These are phyloP conservation scores for Arachis monticola DNA, from an alignment of 331 rosid genomes.

Conservation along the genomic window DNA sequence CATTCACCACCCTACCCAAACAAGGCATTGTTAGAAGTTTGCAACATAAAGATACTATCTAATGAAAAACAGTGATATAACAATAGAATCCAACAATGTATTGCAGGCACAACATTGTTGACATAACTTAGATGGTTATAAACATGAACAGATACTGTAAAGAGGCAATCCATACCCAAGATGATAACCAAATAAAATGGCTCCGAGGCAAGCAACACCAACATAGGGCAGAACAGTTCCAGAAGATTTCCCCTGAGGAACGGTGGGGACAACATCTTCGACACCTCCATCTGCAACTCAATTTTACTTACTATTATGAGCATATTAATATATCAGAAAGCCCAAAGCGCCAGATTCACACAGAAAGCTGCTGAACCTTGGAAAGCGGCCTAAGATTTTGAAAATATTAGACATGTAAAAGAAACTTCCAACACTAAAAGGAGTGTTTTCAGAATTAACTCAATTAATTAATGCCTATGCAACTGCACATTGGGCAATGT, in stretches of 20 bases:
- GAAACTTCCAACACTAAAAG: conserved; percentile 15
- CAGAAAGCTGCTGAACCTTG: background rate
- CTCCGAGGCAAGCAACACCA: conserved; percentile 98
- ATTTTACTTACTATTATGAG: conserved; percentile 39
- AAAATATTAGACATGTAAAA: background rate
- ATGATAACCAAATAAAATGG: conserved; percentile 96
- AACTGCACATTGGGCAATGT: background rate
- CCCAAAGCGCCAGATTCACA: conserved; percentile 14
- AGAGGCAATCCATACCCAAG: conserved; percentile 68
- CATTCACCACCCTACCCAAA: conserved; percentile 87
- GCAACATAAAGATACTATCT: background rate
- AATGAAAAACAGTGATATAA: conserved; percentile 5
- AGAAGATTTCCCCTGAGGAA: conserved; percentile 71
- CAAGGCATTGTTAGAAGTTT: conserved; percentile 31
- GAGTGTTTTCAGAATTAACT: background rate
- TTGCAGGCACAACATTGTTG: conserved; percentile 28
- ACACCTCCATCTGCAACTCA: conserved; percentile 70
- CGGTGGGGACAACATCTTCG: conserved; percentile 55
- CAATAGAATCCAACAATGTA: conserved; percentile 11
- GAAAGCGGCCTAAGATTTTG: conserved; percentile 1
- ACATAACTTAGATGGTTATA: conserved; percentile 15
- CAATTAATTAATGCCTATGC: background rate
- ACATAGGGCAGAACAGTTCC: conserved; percentile 95
- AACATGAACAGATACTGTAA: conserved; percentile 11
- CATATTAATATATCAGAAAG: conserved; percentile 14